Evolutionary conservation across 768 basidiomycete genomes (phyloP).

Genomic region (Mycena chlorophos): DNA sequence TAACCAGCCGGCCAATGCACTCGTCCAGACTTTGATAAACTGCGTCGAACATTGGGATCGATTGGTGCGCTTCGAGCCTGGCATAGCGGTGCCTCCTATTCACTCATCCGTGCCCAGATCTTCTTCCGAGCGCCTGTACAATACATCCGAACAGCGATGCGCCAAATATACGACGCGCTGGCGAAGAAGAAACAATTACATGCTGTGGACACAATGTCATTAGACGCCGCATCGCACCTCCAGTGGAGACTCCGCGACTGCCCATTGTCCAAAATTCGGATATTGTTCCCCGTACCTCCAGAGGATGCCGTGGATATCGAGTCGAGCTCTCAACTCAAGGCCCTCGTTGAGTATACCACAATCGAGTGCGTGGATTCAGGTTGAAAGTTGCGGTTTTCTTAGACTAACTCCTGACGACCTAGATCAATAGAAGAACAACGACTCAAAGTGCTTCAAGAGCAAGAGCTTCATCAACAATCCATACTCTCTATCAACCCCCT

Average conservation of each 20-base stretch:
- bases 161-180: no score
- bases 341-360: not conserved
- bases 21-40: not conserved
- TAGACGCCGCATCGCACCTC: no score
- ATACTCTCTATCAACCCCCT: not conserved
- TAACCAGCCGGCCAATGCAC: not conserved
- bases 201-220: no score
- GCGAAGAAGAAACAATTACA: no score
- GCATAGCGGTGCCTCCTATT: no score
- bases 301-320: not conserved
- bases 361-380: not conserved
- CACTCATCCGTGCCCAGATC: not conserved
- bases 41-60: not conserved
- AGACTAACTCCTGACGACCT: not conserved
- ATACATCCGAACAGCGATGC: no score
- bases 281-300: not conserved
- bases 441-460: not conserved
- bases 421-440: not conserved
- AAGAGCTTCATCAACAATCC: not conserved
- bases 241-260: no score
- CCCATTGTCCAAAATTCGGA: not conserved
- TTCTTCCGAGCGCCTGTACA: not conserved
- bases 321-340: not conserved
- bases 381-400: no score
- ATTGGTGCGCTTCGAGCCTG: not conserved